Base-by-base conservation (phyloP, 2,329 filamentous ascomycete genomes). In the Talaromyces marneffei region DNA sequence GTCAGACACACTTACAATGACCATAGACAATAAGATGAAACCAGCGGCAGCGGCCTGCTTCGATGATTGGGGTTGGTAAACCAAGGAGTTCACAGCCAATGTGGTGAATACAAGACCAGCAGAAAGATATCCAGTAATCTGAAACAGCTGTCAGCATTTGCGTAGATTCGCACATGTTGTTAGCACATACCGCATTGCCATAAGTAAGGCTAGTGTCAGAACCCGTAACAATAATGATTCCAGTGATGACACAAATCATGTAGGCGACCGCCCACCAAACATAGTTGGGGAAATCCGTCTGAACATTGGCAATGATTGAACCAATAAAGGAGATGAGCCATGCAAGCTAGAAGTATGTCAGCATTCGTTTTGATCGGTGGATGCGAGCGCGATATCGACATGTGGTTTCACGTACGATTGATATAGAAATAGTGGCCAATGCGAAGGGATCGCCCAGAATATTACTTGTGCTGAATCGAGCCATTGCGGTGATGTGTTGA, bases 361-460 rank as follows among this genome's bases (percentile, higher is more conserved):
- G 23, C 33, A 48, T 27, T 18, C 18, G 14, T 10, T 16, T 35
- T 8, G n/a, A 65, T 63, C 63, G 29, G 48, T 46, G 35, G 33
- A 55, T 27, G 8, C 14, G 29, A 33, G 20, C 7, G 37, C 23
- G 40, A 20, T 35, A 27, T 33, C 31, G 42, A 33, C n/a, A n/a
- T n/a, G n/a, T n/a, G n/a, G 25, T 57, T n/a, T 44, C 33, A 84
- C 91, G 76, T 85, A 97, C 93, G 72, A 90, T 82, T 65, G 89
- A 86, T 75, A 97, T 97, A 62, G 93, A 97, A 66, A 96, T 86
- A 37, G 94, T 97, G 60, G 92, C 92, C 63, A 99, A 84, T 63
- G 93, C 92, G 77, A 99, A 97, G 5, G 94, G 94, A 78, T 99
- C 93, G 70, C 94, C 94, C 64, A 97, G 83, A 69, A 99, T 92